Percentiles rank a stretch among this genome's conserved stretches.
phyloP scores from a whole-genome alignment of 371 early-diverging fungal species.

The Coemansia sp. region DNA sequence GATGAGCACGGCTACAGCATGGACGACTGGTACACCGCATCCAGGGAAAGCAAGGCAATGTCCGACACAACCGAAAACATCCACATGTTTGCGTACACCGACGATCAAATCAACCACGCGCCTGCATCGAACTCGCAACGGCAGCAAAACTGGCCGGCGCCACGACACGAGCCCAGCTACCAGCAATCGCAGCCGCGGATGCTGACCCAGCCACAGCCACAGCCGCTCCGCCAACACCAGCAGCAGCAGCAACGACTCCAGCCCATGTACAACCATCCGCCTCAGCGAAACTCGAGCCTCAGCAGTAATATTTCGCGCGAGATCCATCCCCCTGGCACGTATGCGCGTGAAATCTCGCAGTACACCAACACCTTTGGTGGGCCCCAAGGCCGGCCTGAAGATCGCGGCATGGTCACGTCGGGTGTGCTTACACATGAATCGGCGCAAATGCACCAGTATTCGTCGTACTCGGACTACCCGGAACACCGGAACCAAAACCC shows the following conservation, averaged over 20 bases:
- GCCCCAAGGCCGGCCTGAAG: background rate
- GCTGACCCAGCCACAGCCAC: background rate
- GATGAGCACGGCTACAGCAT: slow-evolving; percentile 23
- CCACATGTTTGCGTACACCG: slow-evolving; percentile 10
- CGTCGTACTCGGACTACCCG: background rate
- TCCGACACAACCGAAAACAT: slow-evolving; percentile 10
- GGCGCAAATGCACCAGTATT: slow-evolving; percentile 1
- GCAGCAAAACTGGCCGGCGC: slow-evolving; percentile 4
- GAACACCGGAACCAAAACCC: background rate
- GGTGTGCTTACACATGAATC: slow-evolving; percentile 1
- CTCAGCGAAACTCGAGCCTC: background rate
- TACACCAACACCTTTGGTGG: slow-evolving; percentile 9
- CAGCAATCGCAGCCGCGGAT: slow-evolving; percentile 10
- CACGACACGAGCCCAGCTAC: slow-evolving; percentile 9
- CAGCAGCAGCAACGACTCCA: slow-evolving; percentile 1
- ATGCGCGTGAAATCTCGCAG: slow-evolving; percentile 9
- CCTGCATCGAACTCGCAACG: background rate
- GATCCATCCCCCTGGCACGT: background rate
- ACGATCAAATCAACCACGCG: background rate
- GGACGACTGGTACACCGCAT: slow-evolving; percentile 37
- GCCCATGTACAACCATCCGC: slow-evolving; percentile 4
- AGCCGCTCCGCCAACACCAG: slow-evolving; percentile 1
- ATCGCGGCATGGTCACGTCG: slow-evolving; percentile 8
- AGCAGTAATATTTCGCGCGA: background rate
- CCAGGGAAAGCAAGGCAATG: slow-evolving; percentile 26